Conservation (phyloP, 768 basidiomycete genomes). For the Collybia nuda region DNA sequence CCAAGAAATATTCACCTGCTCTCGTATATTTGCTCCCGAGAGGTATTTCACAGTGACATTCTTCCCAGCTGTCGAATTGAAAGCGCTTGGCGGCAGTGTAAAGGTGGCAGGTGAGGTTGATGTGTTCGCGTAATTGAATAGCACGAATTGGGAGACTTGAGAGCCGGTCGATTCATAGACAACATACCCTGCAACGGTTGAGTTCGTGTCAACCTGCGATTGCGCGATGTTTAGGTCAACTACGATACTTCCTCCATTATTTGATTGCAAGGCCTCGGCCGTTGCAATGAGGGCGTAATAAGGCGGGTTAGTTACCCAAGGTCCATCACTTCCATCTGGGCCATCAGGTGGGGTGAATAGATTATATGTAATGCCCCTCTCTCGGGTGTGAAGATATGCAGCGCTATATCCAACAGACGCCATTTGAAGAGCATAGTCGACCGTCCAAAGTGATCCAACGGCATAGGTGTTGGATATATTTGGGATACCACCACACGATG, state of each 20-base stretch:
- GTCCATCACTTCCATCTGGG: constrained; percentile 28
- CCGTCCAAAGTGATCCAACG: constrained; percentile 49
- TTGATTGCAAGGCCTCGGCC: constrained; percentile 41
- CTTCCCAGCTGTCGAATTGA: constrained; percentile 18
- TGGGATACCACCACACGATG: constrained; percentile 52
- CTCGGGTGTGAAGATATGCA: constrained; percentile 54
- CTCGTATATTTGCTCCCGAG: constrained; percentile 43
- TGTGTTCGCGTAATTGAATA: constrained; percentile 53
- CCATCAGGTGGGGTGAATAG: constrained; percentile 41
- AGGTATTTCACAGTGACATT: constrained; percentile 46
- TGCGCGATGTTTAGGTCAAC: constrained; percentile 43
- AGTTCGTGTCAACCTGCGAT: constrained; percentile 33
- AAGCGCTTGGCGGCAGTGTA: constrained; percentile 31
- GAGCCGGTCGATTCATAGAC: constrained; percentile 53
- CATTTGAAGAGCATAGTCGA: constrained; percentile 54
- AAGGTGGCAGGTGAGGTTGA: constrained; percentile 35
- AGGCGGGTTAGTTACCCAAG: constrained; percentile 49
- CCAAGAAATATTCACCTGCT: constrained; percentile 60
- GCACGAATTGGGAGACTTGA: constrained; percentile 37
- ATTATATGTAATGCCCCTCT: constrained; percentile 53
- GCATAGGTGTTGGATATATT: constrained; percentile 51
- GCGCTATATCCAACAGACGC: constrained; percentile 46
- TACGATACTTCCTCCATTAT: constrained; percentile 38
- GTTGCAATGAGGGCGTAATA: constrained; percentile 50
- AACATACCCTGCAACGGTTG: constrained; percentile 53